Base-by-base conservation (phyloP, 768 basidiomycete species). In the Cantharellus cinnabarinus region DNA sequence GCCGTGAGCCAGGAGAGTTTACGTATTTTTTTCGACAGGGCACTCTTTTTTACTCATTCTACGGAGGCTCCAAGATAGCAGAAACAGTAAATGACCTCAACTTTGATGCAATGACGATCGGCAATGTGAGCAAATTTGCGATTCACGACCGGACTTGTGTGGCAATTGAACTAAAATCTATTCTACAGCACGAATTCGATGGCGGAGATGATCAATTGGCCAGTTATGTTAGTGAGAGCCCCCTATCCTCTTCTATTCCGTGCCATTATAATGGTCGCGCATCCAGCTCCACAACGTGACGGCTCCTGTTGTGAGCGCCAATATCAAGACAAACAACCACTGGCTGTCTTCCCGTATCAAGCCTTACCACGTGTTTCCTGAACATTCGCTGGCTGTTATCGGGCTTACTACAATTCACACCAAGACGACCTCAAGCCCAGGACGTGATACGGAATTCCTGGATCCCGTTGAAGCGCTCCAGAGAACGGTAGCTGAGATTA, bases 251-350 rank as follows among this genome's bases (percentile, higher is more conserved):
- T 37, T 10, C 52, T 54, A 10, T 54, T 54, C 44, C 44, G 35
- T 4, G 20, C 5, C 20, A 37, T 54, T 54, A 10, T n/a, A 44
- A 29, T 35, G 58, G 34, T 34, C 34, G 35, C 52, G 15, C 48
- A 34, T 37, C 34, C 50, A 67, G 63, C 63, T 74, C 42, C 61
- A 63, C 57, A 73, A 73, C 58, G 69, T 76, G 60, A 74, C 69
- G 3, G 71, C 74, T 66, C 74, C 75, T 2, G 65, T 72, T 62
- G 70, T 76, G 61, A 75, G 73, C 37, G 71, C 74, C 60, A 76
- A 76, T 67, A 65, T 76, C 59, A 64, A 72, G 42, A 72, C 72
- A 44, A 67, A 65, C 60, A 66, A 76, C 63, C 56, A 53, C 1
- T 42, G 41, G 2, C 58, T 68, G 29, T 61, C 57, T 10, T 68